Evolutionary conservation across 352 stramenopile genomes (phyloP).

Genomic region (Phytophthora pistaciae): DNA sequence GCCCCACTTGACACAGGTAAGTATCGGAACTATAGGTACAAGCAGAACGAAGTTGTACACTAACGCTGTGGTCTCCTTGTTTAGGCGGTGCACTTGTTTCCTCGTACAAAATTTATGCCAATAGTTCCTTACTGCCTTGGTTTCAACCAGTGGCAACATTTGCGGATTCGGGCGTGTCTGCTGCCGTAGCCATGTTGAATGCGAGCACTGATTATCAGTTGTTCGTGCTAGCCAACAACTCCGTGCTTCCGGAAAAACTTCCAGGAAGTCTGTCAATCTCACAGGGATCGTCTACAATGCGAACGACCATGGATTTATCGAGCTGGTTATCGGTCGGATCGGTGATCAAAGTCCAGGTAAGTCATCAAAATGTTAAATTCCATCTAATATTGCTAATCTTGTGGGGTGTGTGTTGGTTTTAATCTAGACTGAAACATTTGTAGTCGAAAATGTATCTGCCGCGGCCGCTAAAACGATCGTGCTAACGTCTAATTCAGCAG

Average conservation of each 20-base stretch:
- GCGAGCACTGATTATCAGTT: conserved; percentile 59
- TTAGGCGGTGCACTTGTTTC: conserved; percentile 46
- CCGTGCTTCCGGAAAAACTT: conserved; percentile 16
- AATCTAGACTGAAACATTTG: conserved; percentile 32
- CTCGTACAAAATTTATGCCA: conserved; percentile 49
- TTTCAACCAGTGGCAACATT: conserved; percentile 22
- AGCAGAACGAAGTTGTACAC: neutral
- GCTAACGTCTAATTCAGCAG: conserved; percentile 33
- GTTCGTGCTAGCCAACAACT: conserved; percentile 58
- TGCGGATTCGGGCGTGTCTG: conserved; percentile 16
- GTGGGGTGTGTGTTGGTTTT: neutral
- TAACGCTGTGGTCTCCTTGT: neutral
- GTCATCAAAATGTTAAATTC: neutral
- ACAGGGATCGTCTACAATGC: conserved; percentile 35
- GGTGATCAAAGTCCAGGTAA: conserved; percentile 47
- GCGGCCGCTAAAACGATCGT: conserved; percentile 41
- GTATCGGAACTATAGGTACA: conserved; percentile 16
- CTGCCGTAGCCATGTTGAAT: conserved; percentile 37
- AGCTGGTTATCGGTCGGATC: conserved; percentile 37
- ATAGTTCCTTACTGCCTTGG: conserved; percentile 37
- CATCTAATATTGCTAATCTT: neutral
- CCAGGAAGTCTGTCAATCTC: conserved; percentile 50
- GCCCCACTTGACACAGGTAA: conserved; percentile 59
- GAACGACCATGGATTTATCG: conserved; percentile 51
- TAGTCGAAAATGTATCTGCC: conserved; percentile 50